phyloP scores from a whole-genome alignment of 176 grass and related monocot species.

The Avena atlantica region DNA sequence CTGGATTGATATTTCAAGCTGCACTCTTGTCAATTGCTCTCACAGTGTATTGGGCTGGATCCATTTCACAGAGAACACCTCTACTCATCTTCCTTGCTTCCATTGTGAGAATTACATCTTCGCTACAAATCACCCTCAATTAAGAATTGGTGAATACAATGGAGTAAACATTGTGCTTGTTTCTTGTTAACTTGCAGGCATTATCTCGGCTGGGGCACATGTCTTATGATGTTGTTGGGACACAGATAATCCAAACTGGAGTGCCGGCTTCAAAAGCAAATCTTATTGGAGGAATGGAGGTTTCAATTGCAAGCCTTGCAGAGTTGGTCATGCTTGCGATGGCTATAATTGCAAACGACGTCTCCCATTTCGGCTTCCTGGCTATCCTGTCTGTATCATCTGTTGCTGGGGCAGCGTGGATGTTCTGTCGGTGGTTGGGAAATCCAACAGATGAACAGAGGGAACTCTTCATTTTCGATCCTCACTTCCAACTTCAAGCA shows the following conservation, averaged over 20 bases:
- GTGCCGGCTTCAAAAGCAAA: conserved; percentile 89
- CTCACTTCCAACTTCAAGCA: conserved; percentile 55
- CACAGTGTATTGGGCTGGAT: conserved; percentile 77
- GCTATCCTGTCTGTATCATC: conserved; percentile 82
- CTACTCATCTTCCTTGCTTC: conserved; percentile 86
- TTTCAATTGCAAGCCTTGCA: conserved; percentile 94
- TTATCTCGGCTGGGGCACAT: conserved; percentile 91
- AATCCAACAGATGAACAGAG: conserved; percentile 95
- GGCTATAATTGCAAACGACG: conserved; percentile 89
- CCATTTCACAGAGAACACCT: conserved; percentile 65
- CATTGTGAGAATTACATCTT: conserved; percentile 63
- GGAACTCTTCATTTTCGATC: conserved; percentile 79
- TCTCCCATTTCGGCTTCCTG: conserved; percentile 93
- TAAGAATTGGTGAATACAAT: not conserved
- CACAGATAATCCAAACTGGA: conserved; percentile 96
- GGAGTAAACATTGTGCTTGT: conserved; percentile 12
- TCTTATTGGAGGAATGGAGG: conserved; percentile 89
- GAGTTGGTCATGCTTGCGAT: conserved; percentile 91
- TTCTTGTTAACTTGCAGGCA: conserved; percentile 57
- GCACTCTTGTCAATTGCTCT: conserved; percentile 76
- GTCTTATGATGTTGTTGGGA: conserved; percentile 96
- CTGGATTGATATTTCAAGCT: conserved; percentile 97
- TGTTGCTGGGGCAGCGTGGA: conserved; percentile 70
- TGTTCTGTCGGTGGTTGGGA: conserved; percentile 85
- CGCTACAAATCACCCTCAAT: conserved; percentile 29